These are phyloP conservation scores for Chlorella sp. DNA, from an alignment of 139 green algal genomes.

Conservation along the genomic window DNA sequence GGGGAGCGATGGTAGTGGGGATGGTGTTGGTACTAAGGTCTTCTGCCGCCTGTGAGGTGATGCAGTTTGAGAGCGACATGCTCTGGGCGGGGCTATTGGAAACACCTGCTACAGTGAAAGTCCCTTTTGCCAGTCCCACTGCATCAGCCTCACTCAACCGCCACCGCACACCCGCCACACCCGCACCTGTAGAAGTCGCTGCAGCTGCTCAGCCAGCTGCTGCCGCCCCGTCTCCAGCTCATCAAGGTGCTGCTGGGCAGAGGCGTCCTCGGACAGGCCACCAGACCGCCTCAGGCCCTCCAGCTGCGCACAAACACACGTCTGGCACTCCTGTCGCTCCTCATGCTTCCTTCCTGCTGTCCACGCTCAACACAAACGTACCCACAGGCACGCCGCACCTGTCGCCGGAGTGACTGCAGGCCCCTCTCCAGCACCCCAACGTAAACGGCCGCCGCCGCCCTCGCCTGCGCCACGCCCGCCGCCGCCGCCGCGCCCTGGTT, in stretches of 20 bases:
- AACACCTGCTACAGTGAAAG: no score
- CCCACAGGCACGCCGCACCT: neutral
- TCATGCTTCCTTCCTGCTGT: no score
- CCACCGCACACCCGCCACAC: neutral
- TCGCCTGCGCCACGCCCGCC: neutral
- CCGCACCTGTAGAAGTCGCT: neutral
- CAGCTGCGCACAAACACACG: neutral
- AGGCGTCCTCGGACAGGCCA: neutral
- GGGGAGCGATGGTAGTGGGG: no score
- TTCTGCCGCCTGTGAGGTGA: no score
- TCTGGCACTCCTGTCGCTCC: no score
- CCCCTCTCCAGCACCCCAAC: neutral
- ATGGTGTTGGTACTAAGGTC: no score
- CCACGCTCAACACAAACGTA: neutral
- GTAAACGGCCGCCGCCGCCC: neutral
- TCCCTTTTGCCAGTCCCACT: no score
- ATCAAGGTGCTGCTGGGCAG: neutral
- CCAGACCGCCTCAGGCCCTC: neutral
- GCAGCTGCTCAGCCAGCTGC: neutral
- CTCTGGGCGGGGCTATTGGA: no score
- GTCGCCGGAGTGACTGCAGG: neutral
- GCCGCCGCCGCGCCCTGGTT: neutral
- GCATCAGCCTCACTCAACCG: no score
- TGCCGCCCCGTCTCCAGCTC: neutral
- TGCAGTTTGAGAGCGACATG: no score